Percentiles rank a stretch among this genome's conserved stretches.
Conservation (phyloP, 2,329 filamentous ascomycete genomes). For the Ploettnerulaceae sp. region DNA sequence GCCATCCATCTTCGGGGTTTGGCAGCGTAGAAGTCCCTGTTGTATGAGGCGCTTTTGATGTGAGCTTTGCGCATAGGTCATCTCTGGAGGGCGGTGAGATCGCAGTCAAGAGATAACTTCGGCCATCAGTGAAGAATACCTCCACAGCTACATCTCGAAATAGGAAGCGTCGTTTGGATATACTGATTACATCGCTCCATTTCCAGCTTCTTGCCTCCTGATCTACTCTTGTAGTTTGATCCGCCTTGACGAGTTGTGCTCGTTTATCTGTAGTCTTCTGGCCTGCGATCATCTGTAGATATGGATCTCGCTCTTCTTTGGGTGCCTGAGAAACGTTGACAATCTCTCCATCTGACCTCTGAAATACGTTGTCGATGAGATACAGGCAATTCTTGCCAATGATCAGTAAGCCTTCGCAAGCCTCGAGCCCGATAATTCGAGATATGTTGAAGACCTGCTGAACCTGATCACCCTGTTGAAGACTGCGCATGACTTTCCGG, state of each 20-base stretch:
- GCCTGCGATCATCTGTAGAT: slow-evolving; percentile 87
- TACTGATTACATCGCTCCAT: slow-evolving; percentile 90
- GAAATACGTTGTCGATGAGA: slow-evolving; percentile 94
- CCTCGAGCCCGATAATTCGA: slow-evolving; percentile 87
- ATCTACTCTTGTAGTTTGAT: slow-evolving; percentile 75
- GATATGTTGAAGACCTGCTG: slow-evolving; percentile 95
- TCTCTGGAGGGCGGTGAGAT: slow-evolving; percentile 71
- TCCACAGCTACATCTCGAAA: slow-evolving; percentile 97
- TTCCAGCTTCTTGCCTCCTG: slow-evolving; percentile 88
- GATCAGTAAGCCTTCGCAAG: slow-evolving; percentile 88
- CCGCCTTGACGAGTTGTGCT: slow-evolving; percentile 50
- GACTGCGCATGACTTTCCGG: slow-evolving; percentile 89
- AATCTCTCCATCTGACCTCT: slow-evolving; percentile 90
- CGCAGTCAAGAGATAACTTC: slow-evolving; percentile 87
- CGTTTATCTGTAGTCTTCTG: slow-evolving; percentile 57
- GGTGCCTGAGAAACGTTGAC: slow-evolving; percentile 95
- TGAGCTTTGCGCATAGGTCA: slow-evolving; percentile 72
- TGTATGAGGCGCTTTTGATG: slow-evolving; percentile 75
- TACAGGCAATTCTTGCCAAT: slow-evolving; percentile 90
- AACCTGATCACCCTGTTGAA: slow-evolving; percentile 86
- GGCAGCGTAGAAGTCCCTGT: slow-evolving; percentile 62
- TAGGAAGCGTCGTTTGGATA: slow-evolving; percentile 91
- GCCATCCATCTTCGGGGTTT: slow-evolving; percentile 85
- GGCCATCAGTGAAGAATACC: slow-evolving; percentile 93
- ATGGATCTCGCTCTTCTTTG: slow-evolving; percentile 86